A percentile compares a stretch with the other conserved stretches of the same genome.
phyloP scores from a whole-genome alignment of 225 moss, liverwort and hornwort species.

The Polytrichum commune region DNA sequence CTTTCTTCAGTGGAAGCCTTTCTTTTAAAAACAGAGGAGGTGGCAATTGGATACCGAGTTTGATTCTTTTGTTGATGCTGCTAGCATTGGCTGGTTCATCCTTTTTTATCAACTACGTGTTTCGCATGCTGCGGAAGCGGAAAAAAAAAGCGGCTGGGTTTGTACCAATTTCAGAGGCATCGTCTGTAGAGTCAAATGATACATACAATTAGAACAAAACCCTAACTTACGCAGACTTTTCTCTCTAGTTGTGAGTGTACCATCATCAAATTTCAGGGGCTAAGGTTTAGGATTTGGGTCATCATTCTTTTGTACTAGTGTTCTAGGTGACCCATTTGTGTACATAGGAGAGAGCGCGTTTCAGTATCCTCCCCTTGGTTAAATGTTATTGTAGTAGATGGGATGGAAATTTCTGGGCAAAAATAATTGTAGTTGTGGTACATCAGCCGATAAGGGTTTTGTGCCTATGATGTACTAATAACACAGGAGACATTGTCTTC shows the following conservation, averaged over 20 bases:
- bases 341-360: background rate
- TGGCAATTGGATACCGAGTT: conserved; percentile 39
- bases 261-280: background rate
- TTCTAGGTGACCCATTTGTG: background rate
- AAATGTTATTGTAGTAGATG: background rate
- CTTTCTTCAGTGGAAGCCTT: conserved; percentile 49
- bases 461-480: too few species aligned
- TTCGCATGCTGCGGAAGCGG: conserved; percentile 35
- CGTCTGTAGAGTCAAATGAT: conserved; percentile 56
- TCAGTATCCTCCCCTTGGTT: background rate
- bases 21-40: conserved; percentile 36
- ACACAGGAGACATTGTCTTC: too few species aligned
- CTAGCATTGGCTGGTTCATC: conserved; percentile 28
- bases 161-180: conserved; percentile 30
- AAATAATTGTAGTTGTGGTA: too few species aligned
- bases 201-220: conserved; percentile 14
- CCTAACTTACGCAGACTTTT: too few species aligned
- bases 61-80: conserved; percentile 41
- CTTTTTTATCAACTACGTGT: conserved; percentile 27
- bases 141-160: conserved; percentile 38
- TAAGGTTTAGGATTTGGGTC: background rate
- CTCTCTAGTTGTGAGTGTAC: conserved; percentile 4
- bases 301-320: background rate
- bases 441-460: too few species aligned
- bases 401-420: too few species aligned